Percentiles rank a stretch among this genome's conserved stretches.
Conservation (phyloP, 1,139 yeast genomes). For the Ogataea hybrid region DNA sequence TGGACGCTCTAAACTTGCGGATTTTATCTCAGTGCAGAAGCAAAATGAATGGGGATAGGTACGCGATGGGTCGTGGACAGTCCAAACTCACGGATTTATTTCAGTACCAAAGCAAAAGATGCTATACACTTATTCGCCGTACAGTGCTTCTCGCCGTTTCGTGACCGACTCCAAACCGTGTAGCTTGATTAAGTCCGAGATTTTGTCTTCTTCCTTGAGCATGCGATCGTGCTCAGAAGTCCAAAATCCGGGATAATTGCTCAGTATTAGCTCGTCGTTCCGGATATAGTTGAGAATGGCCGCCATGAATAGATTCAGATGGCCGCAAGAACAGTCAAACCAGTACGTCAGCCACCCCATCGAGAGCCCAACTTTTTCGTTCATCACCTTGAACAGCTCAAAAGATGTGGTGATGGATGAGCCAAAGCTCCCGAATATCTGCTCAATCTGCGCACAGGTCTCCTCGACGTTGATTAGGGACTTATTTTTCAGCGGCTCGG, state of each 20-base stretch:
- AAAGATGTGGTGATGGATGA: slow-evolving; percentile 35
- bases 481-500: slow-evolving; percentile 29
- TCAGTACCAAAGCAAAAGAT: slow-evolving; percentile 1
- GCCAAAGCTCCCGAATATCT: slow-evolving; percentile 42
- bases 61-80: neutral
- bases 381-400: slow-evolving; percentile 40
- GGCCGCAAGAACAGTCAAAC: slow-evolving; percentile 49
- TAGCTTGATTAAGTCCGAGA: slow-evolving; percentile 23
- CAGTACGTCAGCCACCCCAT: slow-evolving; percentile 45
- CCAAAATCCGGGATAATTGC: slow-evolving; percentile 47
- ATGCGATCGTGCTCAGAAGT: slow-evolving; percentile 44
- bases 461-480: slow-evolving; percentile 21
- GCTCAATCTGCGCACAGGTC: slow-evolving; percentile 37
- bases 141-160: slow-evolving; percentile 28
- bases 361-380: slow-evolving; percentile 44
- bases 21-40: slow-evolving; percentile 1
- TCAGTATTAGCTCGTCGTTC: slow-evolving; percentile 43
- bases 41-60: neutral
- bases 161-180: slow-evolving; percentile 31
- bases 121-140: slow-evolving; percentile 12
- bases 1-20: slow-evolving; percentile 1
- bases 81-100: slow-evolving; percentile 2
- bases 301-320: slow-evolving; percentile 43
- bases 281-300: slow-evolving; percentile 43
- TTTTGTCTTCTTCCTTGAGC: slow-evolving; percentile 22